A percentile compares a stretch with the other conserved stretches of the same genome.
Evolutionary conservation across 176 grass and related monocot genomes (phyloP).

Genomic region (Oryza nivara): DNA sequence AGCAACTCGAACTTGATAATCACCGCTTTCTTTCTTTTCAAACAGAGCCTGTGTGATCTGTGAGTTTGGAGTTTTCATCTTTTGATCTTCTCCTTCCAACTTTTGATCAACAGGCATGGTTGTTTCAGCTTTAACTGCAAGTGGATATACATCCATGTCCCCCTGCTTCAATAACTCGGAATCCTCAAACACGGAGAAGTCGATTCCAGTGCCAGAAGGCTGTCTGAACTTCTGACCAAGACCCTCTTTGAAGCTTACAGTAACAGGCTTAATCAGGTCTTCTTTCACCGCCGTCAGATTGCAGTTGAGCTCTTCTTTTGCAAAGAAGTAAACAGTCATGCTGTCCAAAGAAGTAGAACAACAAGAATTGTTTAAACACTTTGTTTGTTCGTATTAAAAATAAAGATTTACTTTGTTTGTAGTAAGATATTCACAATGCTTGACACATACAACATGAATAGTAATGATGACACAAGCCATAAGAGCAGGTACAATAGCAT

Average conservation of each 20-base stretch:
- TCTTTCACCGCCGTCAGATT: slow-evolving; percentile 67
- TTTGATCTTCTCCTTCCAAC: slow-evolving; percentile 59
- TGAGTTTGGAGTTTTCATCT: slow-evolving; percentile 63
- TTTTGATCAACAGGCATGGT: slow-evolving; percentile 47
- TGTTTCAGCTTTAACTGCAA: slow-evolving; percentile 94
- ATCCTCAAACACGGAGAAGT: slow-evolving; percentile 77
- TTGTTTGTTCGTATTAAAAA: slow-evolving; percentile 20
- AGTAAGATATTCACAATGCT: slow-evolving; percentile 14
- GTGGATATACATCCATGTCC: slow-evolving; percentile 74
- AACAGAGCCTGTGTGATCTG: slow-evolving; percentile 95
- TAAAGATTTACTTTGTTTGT: neutral
- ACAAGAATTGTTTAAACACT: slow-evolving; percentile 34
- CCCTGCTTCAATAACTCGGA: slow-evolving; percentile 68
- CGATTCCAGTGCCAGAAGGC: slow-evolving; percentile 88
- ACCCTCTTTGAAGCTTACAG: slow-evolving; percentile 81
- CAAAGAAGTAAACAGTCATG: slow-evolving; percentile 92
- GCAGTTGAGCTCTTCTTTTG: slow-evolving; percentile 83
- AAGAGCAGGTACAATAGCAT: no score
- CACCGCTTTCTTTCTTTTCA: slow-evolving; percentile 88
- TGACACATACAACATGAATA: neutral
- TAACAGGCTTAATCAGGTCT: slow-evolving; percentile 72
- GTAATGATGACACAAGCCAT: neutral
- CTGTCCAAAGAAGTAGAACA: slow-evolving; percentile 63
- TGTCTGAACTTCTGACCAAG: slow-evolving; percentile 94
- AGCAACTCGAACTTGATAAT: slow-evolving; percentile 72